Conservation (phyloP, 805 yeast genomes). For the Torulaspora indica region DNA sequence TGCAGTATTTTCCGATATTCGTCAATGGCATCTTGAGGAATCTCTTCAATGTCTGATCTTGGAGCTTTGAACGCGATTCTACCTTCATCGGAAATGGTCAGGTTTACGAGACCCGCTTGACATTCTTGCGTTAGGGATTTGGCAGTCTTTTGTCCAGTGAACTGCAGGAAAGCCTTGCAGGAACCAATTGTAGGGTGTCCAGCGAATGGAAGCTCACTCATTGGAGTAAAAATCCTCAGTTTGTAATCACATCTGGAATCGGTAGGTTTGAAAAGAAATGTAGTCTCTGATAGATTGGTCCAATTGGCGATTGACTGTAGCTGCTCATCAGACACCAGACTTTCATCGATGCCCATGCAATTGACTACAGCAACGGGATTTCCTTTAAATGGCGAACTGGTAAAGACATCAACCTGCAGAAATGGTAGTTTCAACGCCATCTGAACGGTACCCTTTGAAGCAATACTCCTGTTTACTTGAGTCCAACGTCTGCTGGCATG, state of each 20-base stretch:
- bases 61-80: constrained; percentile 33
- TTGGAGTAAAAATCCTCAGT: constrained; percentile 48
- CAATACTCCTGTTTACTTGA: neutral
- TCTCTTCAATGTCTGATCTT: constrained; percentile 13
- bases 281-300: constrained; percentile 59
- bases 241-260: constrained; percentile 44
- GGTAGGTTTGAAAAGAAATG: constrained; percentile 44
- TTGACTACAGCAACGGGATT: constrained; percentile 52
- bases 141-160: constrained; percentile 30
- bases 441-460: neutral
- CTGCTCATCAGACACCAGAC: constrained; percentile 36
- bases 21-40: constrained; percentile 11
- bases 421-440: constrained; percentile 26
- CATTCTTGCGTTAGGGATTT: constrained; percentile 42
- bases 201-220: constrained; percentile 52
- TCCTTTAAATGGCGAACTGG: constrained; percentile 39
- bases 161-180: constrained; percentile 43
- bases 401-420: constrained; percentile 39
- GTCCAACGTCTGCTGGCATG: neutral
- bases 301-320: constrained; percentile 50
- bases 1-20: constrained; percentile 15
- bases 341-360: constrained; percentile 19
- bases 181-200: constrained; percentile 63
- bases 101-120: constrained; percentile 40
- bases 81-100: constrained; percentile 27